A percentile compares a stretch with the other conserved stretches of the same genome.
phyloP scores from a whole-genome alignment of 208 protist species.

The Balamuthia mandrillaris region DNA sequence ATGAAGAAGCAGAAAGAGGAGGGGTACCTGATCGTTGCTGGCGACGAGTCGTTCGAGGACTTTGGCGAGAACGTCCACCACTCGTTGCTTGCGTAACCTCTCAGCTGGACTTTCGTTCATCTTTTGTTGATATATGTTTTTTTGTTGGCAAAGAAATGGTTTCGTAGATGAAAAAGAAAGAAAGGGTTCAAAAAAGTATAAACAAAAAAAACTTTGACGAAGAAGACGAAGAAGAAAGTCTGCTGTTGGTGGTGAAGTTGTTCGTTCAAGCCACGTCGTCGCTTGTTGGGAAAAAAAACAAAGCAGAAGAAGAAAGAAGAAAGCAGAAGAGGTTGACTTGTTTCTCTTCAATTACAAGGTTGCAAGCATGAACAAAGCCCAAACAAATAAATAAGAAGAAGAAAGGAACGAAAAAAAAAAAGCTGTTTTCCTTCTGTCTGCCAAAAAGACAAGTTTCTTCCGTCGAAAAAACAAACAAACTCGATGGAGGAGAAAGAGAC shows the following conservation, averaged over 20 bases:
- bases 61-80: background rate
- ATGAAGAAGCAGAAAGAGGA: background rate
- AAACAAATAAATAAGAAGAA: background rate
- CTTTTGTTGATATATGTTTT: background rate
- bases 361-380: background rate
- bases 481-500: background rate
- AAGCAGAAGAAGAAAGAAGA: background rate
- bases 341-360: background rate
- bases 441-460: background rate
- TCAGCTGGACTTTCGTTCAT: background rate
- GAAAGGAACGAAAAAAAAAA: constrained; percentile 8
- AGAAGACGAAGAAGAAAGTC: background rate
- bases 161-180: background rate
- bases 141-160: background rate
- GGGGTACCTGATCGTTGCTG: constrained; percentile 33
- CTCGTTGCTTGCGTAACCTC: background rate
- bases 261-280: background rate
- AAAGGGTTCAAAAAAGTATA: background rate
- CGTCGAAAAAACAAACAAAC: background rate
- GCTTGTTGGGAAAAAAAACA: background rate
- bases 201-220: background rate
- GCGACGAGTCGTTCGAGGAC: constrained; percentile 25
- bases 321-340: background rate
- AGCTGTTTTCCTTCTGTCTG: background rate
- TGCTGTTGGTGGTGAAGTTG: no score